Conservation (phyloP, 768 basidiomycete genomes). For the Tulasnella sp. region DNA sequence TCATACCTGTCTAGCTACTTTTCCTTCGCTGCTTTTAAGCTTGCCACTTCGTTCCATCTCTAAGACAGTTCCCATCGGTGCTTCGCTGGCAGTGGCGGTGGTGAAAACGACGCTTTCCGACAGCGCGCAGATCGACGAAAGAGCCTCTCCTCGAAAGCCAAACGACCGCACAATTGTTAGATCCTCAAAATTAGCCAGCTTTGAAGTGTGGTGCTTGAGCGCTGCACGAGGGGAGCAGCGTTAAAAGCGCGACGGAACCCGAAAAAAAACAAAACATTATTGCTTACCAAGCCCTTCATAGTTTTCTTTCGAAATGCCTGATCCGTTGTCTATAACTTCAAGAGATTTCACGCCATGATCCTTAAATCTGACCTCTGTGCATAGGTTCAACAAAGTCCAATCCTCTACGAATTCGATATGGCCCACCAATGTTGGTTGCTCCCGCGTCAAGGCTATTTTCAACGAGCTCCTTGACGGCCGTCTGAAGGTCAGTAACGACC, state of each 20-base stretch:
- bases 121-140: conserved; percentile 86
- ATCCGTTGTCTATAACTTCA: conserved; percentile 90
- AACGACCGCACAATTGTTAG: conserved; percentile 69
- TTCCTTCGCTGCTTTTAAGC: conserved; percentile 44
- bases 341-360: conserved; percentile 74
- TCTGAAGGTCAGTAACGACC: conserved; percentile 88
- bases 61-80: conserved; percentile 75
- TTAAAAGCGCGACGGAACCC: neutral
- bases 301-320: conserved; percentile 70
- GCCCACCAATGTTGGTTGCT: conserved; percentile 73
- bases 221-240: conserved; percentile 38
- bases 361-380: conserved; percentile 78
- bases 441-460: conserved; percentile 95
- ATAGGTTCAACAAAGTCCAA: neutral
- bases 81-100: conserved; percentile 61
- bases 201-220: conserved; percentile 90
- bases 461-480: conserved; percentile 90
- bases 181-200: conserved; percentile 68
- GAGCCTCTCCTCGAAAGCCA: conserved; percentile 93
- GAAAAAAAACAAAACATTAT: neutral
- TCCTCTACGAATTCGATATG: neutral
- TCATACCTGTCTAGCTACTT: conserved; percentile 71
- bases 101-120: conserved; percentile 59
- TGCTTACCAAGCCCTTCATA: conserved; percentile 67
- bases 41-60: conserved; percentile 61